phyloP scores from a whole-genome alignment of 768 basidiomycete genomes.

The Calocera cornea region DNA sequence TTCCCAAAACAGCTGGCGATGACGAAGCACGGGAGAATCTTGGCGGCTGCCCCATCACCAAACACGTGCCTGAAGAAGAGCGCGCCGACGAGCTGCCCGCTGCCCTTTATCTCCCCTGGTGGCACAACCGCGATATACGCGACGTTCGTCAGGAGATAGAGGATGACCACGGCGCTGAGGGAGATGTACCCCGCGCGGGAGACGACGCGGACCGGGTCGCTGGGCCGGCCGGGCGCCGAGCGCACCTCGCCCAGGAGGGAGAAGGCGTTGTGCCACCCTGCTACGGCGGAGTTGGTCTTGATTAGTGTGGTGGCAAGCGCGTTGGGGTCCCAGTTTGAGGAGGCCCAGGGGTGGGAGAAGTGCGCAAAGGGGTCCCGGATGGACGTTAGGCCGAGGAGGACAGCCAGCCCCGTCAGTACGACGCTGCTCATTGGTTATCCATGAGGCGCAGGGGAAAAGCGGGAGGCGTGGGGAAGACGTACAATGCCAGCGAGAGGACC shows the following conservation, averaged over 20 bases:
- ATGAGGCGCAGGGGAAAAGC: too few species aligned
- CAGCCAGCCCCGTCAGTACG: constrained; percentile 12
- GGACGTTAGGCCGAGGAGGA: constrained; percentile 18
- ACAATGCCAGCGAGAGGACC: constrained; percentile 18
- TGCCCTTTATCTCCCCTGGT: constrained; percentile 51
- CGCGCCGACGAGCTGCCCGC: constrained; percentile 52
- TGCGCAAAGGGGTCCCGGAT: constrained; percentile 22
- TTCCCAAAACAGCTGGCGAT: constrained; percentile 35
- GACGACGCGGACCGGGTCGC: constrained; percentile 54
- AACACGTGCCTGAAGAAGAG: constrained; percentile 64
- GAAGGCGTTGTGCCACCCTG: constrained; percentile 62
- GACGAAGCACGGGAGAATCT: constrained; percentile 34
- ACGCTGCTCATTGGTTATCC: too few species aligned
- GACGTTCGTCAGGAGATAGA: constrained; percentile 53
- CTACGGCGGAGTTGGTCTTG: constrained; percentile 27
- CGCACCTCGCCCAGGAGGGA: constrained; percentile 62
- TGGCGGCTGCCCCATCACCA: constrained; percentile 50
- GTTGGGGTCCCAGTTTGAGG: constrained; percentile 19
- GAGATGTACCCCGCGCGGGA: constrained; percentile 57
- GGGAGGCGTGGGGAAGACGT: background rate
- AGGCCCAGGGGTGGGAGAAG: constrained; percentile 22
- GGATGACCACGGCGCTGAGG: constrained; percentile 41
- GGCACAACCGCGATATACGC: constrained; percentile 66
- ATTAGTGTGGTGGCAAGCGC: constrained; percentile 17
- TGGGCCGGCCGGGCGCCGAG: too few species aligned